Conservation (phyloP, 768 basidiomycete genomes). For the Sporobolomyces roseus region DNA sequence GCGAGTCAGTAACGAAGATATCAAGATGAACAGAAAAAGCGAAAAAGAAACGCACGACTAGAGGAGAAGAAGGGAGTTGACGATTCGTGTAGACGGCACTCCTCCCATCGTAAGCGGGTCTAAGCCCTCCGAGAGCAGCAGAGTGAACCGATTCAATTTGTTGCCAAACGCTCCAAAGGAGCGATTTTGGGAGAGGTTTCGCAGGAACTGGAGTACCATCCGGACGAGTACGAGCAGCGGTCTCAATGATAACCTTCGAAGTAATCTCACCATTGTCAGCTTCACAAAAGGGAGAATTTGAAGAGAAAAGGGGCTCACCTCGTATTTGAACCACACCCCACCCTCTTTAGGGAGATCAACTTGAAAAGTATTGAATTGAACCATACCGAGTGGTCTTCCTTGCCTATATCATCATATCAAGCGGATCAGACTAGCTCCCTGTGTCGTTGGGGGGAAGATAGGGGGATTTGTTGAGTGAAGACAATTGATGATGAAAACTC, state of each 20-base stretch:
- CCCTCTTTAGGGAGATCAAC: background rate
- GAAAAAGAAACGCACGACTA: background rate
- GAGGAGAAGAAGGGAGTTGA: background rate
- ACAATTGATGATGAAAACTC: background rate
- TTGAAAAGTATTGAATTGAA: conserved; percentile 1
- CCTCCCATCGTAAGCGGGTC: conserved; percentile 11
- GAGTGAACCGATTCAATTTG: background rate
- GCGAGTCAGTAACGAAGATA: background rate
- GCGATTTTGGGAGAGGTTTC: background rate
- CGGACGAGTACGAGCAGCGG: background rate
- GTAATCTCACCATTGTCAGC: background rate
- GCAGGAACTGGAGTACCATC: background rate
- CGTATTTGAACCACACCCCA: conserved; percentile 15
- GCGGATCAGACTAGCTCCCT: background rate
- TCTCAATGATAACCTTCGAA: conserved; percentile 16
- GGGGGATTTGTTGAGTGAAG: background rate
- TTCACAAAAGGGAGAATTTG: too few relatives aligned
- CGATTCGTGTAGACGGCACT: background rate
- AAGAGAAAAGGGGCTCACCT: conserved; percentile 4
- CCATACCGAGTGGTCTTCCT: background rate
- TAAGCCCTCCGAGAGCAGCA: background rate
- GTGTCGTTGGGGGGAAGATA: background rate
- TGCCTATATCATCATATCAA: background rate
- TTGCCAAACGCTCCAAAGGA: background rate
- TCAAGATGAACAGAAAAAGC: background rate